A percentile compares a stretch with the other conserved stretches of the same genome.
phyloP scores from a whole-genome alignment of 257 asterid species.

The Lycium barbarum region DNA sequence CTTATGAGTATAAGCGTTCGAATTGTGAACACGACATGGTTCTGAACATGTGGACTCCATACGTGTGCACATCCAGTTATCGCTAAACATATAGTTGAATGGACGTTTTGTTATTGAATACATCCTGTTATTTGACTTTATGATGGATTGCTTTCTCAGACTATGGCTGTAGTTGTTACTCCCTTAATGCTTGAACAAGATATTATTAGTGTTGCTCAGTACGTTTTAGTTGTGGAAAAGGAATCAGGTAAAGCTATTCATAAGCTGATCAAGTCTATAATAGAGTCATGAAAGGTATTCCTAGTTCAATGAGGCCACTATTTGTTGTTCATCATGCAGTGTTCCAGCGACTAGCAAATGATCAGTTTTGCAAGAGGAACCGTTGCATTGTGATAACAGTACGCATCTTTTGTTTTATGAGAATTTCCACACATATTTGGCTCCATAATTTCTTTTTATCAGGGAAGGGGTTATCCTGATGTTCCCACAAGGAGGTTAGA shows the following conservation, averaged over 20 bases:
- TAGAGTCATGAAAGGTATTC: conserved; percentile 15
- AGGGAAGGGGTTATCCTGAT: conserved; percentile 99
- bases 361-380: conserved; percentile 74
- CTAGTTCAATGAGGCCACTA: neutral
- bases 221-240: conserved; percentile 89
- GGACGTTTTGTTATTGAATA: neutral
- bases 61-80: neutral
- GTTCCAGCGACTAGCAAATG: conserved; percentile 90
- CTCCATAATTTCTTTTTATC: conserved; percentile 38
- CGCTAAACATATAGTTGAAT: neutral
- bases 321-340: conserved; percentile 55
- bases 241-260: conserved; percentile 70
- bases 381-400: conserved; percentile 86
- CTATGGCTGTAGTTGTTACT: neutral
- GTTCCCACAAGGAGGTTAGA: conserved; percentile 87
- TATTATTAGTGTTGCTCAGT: conserved; percentile 77
- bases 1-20: conserved; percentile 31
- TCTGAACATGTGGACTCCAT: neutral
- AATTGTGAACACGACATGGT: neutral
- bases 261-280: neutral
- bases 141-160: conserved; percentile 12
- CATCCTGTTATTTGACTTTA: conserved; percentile 11
- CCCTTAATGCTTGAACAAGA: conserved; percentile 51
- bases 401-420: conserved; percentile 33
- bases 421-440: conserved; percentile 25